Conservation (phyloP, 2,329 filamentous ascomycete genomes). For the Nemania diffusa region DNA sequence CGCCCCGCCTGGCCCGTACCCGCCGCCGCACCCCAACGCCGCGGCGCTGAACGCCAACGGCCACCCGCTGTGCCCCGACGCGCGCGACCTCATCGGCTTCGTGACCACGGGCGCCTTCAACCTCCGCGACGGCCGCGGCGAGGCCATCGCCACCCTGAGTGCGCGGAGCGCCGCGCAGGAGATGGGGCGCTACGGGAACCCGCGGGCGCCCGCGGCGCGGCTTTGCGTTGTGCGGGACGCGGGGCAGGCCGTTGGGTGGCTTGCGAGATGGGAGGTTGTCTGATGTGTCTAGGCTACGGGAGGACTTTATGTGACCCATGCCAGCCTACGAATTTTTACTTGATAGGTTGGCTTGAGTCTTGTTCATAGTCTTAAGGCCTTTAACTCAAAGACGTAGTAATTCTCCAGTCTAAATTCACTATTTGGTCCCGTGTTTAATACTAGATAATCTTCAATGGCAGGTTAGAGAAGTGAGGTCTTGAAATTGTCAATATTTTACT, state of each 20-base stretch:
- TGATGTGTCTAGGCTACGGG: neutral
- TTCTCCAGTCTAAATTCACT: no score
- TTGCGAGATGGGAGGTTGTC: slow-evolving; percentile 80
- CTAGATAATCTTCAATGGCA: no score
- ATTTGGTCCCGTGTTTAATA: no score
- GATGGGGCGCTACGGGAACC: slow-evolving; percentile 46
- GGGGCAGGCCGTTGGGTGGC: slow-evolving; percentile 80
- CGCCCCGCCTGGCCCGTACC: slow-evolving; percentile 48
- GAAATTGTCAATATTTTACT: neutral
- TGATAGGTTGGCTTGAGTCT: neutral
- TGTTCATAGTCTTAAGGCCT: neutral
- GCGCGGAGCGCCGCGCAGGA: slow-evolving; percentile 65
- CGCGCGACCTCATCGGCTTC: slow-evolving; percentile 85
- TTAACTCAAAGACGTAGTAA: no score
- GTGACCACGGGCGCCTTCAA: slow-evolving; percentile 88
- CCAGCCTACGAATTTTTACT: neutral
- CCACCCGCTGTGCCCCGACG: slow-evolving; percentile 76
- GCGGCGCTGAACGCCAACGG: slow-evolving; percentile 53
- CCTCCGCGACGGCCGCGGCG: slow-evolving; percentile 78
- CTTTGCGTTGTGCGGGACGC: slow-evolving; percentile 85
- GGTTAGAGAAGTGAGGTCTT: no score
- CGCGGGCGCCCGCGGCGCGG: slow-evolving; percentile 55
- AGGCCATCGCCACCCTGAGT: slow-evolving; percentile 78
- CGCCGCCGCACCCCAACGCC: slow-evolving; percentile 51
- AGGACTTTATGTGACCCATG: neutral